Base-by-base conservation (phyloP, 2,329 filamentous ascomycete genomes). In the Hypoxylon sp. region DNA sequence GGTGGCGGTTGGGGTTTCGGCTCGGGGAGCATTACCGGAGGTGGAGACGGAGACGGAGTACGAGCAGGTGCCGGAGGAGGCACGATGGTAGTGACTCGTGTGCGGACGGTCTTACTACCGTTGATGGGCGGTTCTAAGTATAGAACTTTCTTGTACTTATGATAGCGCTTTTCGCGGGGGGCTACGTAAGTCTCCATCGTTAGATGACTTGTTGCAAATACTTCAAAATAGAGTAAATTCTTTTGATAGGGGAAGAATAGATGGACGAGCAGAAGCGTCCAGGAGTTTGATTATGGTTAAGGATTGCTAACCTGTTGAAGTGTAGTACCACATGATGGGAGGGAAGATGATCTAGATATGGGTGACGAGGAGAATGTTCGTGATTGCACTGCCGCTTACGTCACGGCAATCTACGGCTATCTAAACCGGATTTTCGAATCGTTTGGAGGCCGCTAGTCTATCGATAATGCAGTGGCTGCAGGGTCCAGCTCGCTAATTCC, bases 111-210 rank as follows among this genome's bases (percentile, higher is more conserved):
- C 53, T 74, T 76, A 75, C 75, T 74, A 54, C 80, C 80, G 56
- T 78, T 75, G 59, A 68, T 75, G 11, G 80, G 80, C 6, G 80
- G 81, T 69, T 82, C 79, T 42, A 83, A 75, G 73, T 83, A 83
- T 64, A 82, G 73, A 19, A 78, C 76, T 61, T 82, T 83, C 70
- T 83, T 83, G 73, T 78, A 76, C 58, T 78, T 78, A 66, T 76
- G 73, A 55, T 78, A 76, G 31, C 74, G 74, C 72, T 78, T 75
- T 29, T 78, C 76, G 68, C 77, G 75, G 31, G 77, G 77, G 52
- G 75, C 75, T 78, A 70, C 69, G 35, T 75, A 73, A 67, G 71
- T 73, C 48, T 72, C 74, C 77, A 79, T 79, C 55, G 59, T 78
- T 69, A 78, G 74, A 59, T 46, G 35, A 65, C 10, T 62, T 51